Percentiles rank a stretch among this genome's conserved stretches.
Evolutionary conservation across 768 basidiomycete genomes (phyloP).

Genomic region (Tulasnella calospora): DNA sequence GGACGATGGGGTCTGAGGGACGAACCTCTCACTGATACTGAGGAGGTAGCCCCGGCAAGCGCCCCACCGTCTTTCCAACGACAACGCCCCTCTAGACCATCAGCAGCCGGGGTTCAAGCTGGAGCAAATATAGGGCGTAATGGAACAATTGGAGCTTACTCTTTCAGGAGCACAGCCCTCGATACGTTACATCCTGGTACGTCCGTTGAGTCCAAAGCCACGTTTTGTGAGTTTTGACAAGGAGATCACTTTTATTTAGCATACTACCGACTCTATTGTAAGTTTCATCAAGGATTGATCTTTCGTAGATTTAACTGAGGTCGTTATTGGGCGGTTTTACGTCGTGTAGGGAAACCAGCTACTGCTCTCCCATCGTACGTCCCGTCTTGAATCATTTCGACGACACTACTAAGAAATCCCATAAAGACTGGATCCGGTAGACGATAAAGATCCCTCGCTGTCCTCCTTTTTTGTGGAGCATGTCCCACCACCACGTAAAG

Average conservation of each 20-base stretch:
- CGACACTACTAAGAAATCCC: neutral
- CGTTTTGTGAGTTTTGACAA: neutral
- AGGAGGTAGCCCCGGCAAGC: neutral
- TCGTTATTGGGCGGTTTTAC: neutral
- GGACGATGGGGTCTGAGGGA: neutral
- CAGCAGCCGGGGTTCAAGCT: neutral
- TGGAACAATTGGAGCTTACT: neutral
- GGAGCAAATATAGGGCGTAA: neutral
- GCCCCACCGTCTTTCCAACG: neutral
- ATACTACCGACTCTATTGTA: constrained; percentile 14
- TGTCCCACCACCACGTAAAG: constrained; percentile 11
- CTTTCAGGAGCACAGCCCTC: neutral
- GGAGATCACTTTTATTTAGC: neutral
- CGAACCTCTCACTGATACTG: neutral
- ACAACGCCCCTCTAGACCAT: neutral
- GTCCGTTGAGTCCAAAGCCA: neutral
- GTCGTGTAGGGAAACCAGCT: neutral
- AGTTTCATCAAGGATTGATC: neutral
- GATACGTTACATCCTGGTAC: neutral
- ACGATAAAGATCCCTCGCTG: constrained; percentile 9
- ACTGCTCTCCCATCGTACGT: constrained; percentile 9
- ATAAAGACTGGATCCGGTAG: neutral
- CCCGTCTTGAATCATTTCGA: too few relatives aligned
- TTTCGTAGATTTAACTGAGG: neutral
- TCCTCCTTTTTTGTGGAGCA: constrained; percentile 9